These are phyloP conservation scores for Xylaria venustula DNA, from an alignment of 495 filamentous ascomycete species.

Conservation along the genomic window DNA sequence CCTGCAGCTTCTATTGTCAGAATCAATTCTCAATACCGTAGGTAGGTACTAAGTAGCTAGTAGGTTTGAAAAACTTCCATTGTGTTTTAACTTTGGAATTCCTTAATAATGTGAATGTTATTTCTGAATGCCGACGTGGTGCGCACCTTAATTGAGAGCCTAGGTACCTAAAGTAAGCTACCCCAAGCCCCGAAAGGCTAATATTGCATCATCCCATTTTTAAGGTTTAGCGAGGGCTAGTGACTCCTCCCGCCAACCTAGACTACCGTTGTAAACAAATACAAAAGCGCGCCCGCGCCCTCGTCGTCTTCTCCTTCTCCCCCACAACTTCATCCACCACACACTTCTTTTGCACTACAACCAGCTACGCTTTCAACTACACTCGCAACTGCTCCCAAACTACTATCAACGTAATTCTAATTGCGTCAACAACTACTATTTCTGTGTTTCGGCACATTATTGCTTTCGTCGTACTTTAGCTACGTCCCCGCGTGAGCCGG, in stretches of 20 bases:
- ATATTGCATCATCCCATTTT: background rate
- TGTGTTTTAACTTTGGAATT: too few species aligned
- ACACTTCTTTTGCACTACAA: background rate
- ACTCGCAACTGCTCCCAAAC: conserved; percentile 10
- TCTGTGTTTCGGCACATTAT: too few species aligned
- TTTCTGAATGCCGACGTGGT: too few species aligned
- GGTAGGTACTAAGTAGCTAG: too few species aligned
- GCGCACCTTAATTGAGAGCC: too few species aligned
- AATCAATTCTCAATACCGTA: too few species aligned
- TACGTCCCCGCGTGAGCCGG: conserved; percentile 9
- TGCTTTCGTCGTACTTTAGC: too few species aligned
- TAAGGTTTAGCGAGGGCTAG: background rate
- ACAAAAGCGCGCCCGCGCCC: conserved; percentile 1
- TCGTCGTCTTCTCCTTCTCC: background rate
- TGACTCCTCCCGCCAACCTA: background rate
- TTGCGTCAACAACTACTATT: conserved; percentile 1
- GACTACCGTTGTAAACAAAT: conserved; percentile 3
- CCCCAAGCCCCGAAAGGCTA: too few species aligned
- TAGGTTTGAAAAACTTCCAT: too few species aligned
- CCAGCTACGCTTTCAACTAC: conserved; percentile 6
- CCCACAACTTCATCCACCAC: background rate
- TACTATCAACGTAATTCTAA: background rate
- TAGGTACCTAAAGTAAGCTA: too few species aligned
- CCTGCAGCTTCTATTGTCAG: too few species aligned
- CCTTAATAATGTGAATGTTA: too few species aligned